phyloP scores from a whole-genome alignment of 225 moss, liverwort and hornwort species.

The Physcomitrium patens region DNA sequence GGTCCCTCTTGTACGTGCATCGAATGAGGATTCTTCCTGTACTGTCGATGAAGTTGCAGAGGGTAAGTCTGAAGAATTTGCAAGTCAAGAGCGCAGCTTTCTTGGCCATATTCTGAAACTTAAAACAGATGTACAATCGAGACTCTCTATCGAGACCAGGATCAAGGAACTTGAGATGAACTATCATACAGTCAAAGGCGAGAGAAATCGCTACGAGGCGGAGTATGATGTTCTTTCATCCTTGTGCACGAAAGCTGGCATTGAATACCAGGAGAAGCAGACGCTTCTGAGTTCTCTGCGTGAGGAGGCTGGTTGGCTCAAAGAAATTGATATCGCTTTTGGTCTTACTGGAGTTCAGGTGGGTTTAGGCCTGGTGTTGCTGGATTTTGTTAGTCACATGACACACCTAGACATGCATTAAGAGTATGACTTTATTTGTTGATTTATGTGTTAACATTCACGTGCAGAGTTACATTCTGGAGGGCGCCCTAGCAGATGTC shows the following conservation, averaged over 20 bases:
- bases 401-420: no score
- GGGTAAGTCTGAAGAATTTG: conserved; percentile 36
- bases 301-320: conserved; percentile 67
- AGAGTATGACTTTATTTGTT: no score
- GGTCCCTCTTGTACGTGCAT: conserved; percentile 33
- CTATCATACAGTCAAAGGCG: conserved; percentile 38
- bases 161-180: conserved; percentile 52
- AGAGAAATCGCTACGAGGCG: conserved; percentile 66
- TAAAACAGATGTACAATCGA: conserved; percentile 44
- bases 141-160: conserved; percentile 36
- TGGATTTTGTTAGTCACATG: not conserved
- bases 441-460: not conserved
- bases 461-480: conserved; percentile 87
- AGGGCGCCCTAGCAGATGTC: conserved; percentile 88
- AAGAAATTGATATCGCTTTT: conserved; percentile 85
- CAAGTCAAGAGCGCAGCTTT: conserved; percentile 26
- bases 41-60: conserved; percentile 21
- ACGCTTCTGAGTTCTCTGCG: conserved; percentile 31
- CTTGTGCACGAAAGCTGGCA: conserved; percentile 47
- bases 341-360: conserved; percentile 97
- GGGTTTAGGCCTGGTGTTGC: conserved; percentile 4
- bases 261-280: conserved; percentile 52
- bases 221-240: conserved; percentile 65
- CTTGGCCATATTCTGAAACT: conserved; percentile 50
- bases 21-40: conserved; percentile 9